Conservation (phyloP, 2,329 filamentous ascomycete species). For the Cryphonectria nitschkei region DNA sequence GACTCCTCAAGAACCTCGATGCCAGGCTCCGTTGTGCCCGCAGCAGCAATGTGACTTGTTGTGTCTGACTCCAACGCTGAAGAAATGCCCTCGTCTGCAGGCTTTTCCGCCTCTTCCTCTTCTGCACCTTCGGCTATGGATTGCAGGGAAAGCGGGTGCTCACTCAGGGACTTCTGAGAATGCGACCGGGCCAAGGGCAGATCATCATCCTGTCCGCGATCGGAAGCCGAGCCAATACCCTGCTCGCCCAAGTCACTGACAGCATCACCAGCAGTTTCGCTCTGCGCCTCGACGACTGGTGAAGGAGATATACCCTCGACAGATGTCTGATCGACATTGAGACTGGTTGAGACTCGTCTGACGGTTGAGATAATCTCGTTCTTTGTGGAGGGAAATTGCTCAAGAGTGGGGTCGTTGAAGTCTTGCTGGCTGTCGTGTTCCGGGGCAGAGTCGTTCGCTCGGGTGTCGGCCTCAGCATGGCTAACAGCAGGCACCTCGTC, state of each 20-base stretch:
- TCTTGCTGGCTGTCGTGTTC: slow-evolving; percentile 41
- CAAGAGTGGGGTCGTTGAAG: slow-evolving; percentile 52
- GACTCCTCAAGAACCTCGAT: slow-evolving; percentile 24
- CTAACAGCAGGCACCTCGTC: slow-evolving; percentile 35
- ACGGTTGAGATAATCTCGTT: slow-evolving; percentile 50
- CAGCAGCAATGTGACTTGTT: neutral
- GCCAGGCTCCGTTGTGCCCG: slow-evolving; percentile 14
- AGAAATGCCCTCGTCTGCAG: neutral
- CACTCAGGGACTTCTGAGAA: slow-evolving; percentile 31
- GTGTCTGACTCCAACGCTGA: neutral
- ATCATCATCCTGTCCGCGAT: slow-evolving; percentile 19
- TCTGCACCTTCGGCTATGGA: slow-evolving; percentile 50
- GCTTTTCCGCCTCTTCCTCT: slow-evolving; percentile 27
- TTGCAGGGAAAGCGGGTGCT: slow-evolving; percentile 46
- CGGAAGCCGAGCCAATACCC: slow-evolving; percentile 40
- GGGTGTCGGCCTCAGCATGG: slow-evolving; percentile 35
- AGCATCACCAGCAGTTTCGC: slow-evolving; percentile 42
- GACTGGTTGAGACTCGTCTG: slow-evolving; percentile 50
- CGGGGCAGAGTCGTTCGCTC: slow-evolving; percentile 12
- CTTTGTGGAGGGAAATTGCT: slow-evolving; percentile 51
- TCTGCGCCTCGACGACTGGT: slow-evolving; percentile 40
- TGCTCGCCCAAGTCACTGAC: slow-evolving; percentile 42
- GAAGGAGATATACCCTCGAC: slow-evolving; percentile 43
- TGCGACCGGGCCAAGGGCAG: slow-evolving; percentile 11
- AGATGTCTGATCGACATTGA: slow-evolving; percentile 44